A percentile compares a stretch with the other conserved stretches of the same genome.
These are phyloP conservation scores for Globisporangium cylindrosporum DNA, from an alignment of 352 stramenopile species.

Conservation along the genomic window DNA sequence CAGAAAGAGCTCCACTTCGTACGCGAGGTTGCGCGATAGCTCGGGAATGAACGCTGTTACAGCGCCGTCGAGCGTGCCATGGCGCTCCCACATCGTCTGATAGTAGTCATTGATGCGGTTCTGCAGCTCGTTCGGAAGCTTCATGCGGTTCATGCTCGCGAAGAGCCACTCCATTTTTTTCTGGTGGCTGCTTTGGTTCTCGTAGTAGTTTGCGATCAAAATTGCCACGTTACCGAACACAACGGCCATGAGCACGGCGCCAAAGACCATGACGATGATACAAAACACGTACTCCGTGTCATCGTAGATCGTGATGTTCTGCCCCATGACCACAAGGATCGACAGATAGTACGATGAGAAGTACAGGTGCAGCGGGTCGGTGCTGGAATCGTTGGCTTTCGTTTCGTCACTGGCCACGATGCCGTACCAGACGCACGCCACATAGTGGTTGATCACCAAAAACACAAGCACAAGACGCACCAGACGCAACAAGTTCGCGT, in stretches of 20 bases:
- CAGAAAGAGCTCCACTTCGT: constrained; percentile 81
- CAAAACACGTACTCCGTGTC: constrained; percentile 77
- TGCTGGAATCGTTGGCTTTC: constrained; percentile 34
- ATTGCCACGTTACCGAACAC: constrained; percentile 87
- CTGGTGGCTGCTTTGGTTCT: constrained; percentile 77
- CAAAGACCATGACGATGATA: constrained; percentile 64
- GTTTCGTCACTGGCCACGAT: constrained; percentile 50
- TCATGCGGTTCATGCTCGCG: constrained; percentile 79
- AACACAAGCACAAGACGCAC: constrained; percentile 66
- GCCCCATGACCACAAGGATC: constrained; percentile 75
- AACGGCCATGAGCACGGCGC: constrained; percentile 78
- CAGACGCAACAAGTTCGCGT: constrained; percentile 71
- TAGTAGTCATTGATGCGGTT: constrained; percentile 87
- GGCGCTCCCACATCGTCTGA: constrained; percentile 82
- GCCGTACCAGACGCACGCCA: constrained; percentile 77
- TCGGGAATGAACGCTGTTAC: constrained; percentile 78
- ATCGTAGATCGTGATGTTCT: constrained; percentile 67
- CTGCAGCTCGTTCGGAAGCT: constrained; percentile 72
- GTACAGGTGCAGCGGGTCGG: constrained; percentile 39
- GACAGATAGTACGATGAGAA: constrained; percentile 65
- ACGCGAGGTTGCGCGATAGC: constrained; percentile 73
- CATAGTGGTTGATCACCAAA: constrained; percentile 75
- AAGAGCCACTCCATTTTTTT: constrained; percentile 89
- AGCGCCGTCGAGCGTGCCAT: constrained; percentile 74
- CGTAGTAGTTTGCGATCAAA: constrained; percentile 84